phyloP scores from a whole-genome alignment of 2,329 filamentous ascomycete genomes.

The Ustulina deusta region DNA sequence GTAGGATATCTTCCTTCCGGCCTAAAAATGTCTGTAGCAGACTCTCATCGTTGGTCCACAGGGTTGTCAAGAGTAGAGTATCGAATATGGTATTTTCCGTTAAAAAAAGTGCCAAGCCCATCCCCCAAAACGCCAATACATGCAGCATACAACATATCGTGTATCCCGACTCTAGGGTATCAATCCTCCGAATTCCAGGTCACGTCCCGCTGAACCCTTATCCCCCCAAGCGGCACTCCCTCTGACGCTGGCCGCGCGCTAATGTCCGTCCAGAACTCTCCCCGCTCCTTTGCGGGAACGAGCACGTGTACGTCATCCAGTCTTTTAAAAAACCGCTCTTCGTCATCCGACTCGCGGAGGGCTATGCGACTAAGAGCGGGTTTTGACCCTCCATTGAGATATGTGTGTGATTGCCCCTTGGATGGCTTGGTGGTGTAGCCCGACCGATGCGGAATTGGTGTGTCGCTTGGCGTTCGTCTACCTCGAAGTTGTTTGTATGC shows the following conservation, averaged over 20 bases:
- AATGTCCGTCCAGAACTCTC: constrained; percentile 38
- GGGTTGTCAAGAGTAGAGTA: constrained; percentile 10
- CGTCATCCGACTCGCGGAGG: constrained; percentile 37
- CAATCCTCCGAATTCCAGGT: constrained; percentile 35
- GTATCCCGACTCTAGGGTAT: constrained; percentile 24
- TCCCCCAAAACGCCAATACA: constrained; percentile 29
- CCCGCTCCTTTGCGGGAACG: constrained; percentile 35
- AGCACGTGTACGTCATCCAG: constrained; percentile 34
- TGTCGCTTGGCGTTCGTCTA: constrained; percentile 17
- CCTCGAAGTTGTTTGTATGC: constrained; percentile 28
- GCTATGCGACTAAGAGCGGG: constrained; percentile 25
- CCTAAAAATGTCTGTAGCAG: neutral
- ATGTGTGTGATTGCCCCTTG: constrained; percentile 23
- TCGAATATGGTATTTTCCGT: constrained; percentile 14
- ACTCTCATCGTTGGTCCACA: neutral
- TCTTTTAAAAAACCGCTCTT: constrained; percentile 36
- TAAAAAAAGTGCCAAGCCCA: constrained; percentile 5
- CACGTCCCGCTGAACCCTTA: constrained; percentile 39
- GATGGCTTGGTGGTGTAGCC: constrained; percentile 30
- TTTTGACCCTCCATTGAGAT: neutral
- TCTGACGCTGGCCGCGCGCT: constrained; percentile 32
- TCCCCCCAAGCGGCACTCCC: constrained; percentile 27
- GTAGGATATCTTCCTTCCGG: neutral
- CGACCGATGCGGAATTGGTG: constrained; percentile 28
- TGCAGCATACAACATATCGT: constrained; percentile 30